Conservation (phyloP, 2,329 filamentous ascomycete species). For the Pyricularia sp. region DNA sequence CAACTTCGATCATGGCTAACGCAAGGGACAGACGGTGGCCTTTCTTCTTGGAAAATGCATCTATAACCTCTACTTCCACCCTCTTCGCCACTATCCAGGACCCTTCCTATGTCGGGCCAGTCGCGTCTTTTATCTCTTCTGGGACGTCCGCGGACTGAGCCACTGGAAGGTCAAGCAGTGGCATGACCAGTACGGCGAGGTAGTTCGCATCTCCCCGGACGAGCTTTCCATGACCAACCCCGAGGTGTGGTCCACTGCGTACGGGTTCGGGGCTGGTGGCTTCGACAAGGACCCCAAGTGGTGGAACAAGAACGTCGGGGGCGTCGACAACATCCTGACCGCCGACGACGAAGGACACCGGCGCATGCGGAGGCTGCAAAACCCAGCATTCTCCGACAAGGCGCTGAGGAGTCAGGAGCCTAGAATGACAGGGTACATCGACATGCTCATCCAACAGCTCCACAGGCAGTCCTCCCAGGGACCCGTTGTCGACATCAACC, state of each 20-base stretch:
- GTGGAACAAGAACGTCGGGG: not conserved
- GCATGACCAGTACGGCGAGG: not conserved
- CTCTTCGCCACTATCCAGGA: not conserved
- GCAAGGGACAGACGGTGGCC: not conserved
- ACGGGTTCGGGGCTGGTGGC: slow-evolving; percentile 15
- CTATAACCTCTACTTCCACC: slow-evolving; percentile 1
- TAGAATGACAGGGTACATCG: slow-evolving; percentile 6
- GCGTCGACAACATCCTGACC: slow-evolving; percentile 5
- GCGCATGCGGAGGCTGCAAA: slow-evolving; percentile 5
- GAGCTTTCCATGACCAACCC: not conserved
- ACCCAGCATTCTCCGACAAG: slow-evolving; percentile 10
- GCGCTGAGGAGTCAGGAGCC: slow-evolving; percentile 10
- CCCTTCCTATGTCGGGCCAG: not conserved
- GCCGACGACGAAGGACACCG: slow-evolving; percentile 6
- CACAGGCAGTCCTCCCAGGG: slow-evolving; percentile 18
- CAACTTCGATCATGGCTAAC: not conserved
- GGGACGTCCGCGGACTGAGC: slow-evolving; percentile 16
- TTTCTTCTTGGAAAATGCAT: not conserved
- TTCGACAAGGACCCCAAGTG: slow-evolving; percentile 8
- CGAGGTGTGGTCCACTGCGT: no score
- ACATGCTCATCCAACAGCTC: slow-evolving; percentile 7
- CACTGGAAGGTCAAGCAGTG: slow-evolving; percentile 15
- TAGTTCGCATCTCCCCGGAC: not conserved
- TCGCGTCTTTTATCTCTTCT: slow-evolving; percentile 6
- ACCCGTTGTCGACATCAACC: slow-evolving; percentile 12